These are phyloP conservation scores for Lotmaria passim DNA, from an alignment of 208 protist genomes.

Conservation along the genomic window DNA sequence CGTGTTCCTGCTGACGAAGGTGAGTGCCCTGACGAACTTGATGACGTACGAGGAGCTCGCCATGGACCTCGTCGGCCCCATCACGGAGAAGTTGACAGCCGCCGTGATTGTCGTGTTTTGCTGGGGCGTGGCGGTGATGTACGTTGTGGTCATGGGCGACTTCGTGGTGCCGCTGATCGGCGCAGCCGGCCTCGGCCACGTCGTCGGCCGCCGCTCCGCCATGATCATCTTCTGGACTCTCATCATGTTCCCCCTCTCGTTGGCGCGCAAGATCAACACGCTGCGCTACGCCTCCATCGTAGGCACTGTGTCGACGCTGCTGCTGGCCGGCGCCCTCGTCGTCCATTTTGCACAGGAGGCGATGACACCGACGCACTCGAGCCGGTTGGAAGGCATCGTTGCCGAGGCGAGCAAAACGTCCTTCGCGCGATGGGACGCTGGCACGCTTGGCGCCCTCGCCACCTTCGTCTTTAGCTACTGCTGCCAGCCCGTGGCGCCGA, in stretches of 20 bases:
- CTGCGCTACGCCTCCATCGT: constrained; percentile 80
- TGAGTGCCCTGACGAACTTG: constrained; percentile 64
- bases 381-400: not conserved
- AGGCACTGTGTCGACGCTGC: constrained; percentile 58
- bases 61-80: constrained; percentile 48
- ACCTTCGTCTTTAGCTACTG: constrained; percentile 84
- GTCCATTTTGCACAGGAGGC: constrained; percentile 29
- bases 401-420: constrained; percentile 14
- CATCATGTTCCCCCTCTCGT: constrained; percentile 84
- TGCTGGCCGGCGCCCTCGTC: constrained; percentile 57
- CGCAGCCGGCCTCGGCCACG: constrained; percentile 27
- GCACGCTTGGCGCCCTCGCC: constrained; percentile 51
- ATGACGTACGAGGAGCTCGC: constrained; percentile 77
- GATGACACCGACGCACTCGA: not conserved
- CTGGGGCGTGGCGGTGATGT: constrained; percentile 85
- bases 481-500: constrained; percentile 81
- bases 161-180: constrained; percentile 64
- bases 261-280: constrained; percentile 66
- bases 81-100: constrained; percentile 57
- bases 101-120: constrained; percentile 79
- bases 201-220: constrained; percentile 43
- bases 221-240: constrained; percentile 81
- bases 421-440: constrained; percentile 36
- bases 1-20: constrained; percentile 67
- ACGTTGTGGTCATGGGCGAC: constrained; percentile 86